Evolutionary conservation across 441 rosid genomes (phyloP), one percentile per base, ranked within the genome.

Genomic region (Gossypium gossypioides): DNA sequence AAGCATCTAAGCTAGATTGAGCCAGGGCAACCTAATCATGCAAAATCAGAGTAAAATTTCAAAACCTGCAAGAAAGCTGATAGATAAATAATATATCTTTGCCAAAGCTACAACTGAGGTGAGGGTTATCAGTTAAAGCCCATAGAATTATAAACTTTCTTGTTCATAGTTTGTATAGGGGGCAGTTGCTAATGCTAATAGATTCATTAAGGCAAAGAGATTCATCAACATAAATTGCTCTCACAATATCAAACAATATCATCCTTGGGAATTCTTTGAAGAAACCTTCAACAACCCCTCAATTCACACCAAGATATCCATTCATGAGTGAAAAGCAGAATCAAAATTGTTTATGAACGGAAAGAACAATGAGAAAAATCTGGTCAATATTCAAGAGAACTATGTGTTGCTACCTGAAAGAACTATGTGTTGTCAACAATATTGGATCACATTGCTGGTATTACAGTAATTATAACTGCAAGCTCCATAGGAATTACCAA

Each of bases 1-100:
- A 91, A 56, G 95, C 91, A 87, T 85, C 86, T 51, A 91, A 81
- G 75, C 97, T 89, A 22, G 97, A 85, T 75, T 91, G 96, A 51
- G 97, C 99, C n/a, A 95, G 93, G 27, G 87, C 81, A 79, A 95
- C 99, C 97, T 89, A 72, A 65, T 24, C 13, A 46, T 22, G 3
- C 56, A 65, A 40, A 60, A 22, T 24, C 37, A 22, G 18, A 65
- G 24, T 46, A 46, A 65, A 65, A 13, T 5, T 65, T 46, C 69
- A 46, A 24, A 44, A 21, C 37, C 9, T 65, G 37, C 67, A 80
- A 21, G 61, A 60, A 59, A 71, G 78, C 46, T 74, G 7, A 55
- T 13, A 40, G 77, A 66, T 21, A 2, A 65, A 21, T 21, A 19
- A 50, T 42, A 64, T 64, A 7, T 42, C 22, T 12, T 29, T 2